Percentiles rank a stretch among this genome's conserved stretches.
phyloP scores from a whole-genome alignment of 2,329 filamentous ascomycete species.

The Apiospora sp. region DNA sequence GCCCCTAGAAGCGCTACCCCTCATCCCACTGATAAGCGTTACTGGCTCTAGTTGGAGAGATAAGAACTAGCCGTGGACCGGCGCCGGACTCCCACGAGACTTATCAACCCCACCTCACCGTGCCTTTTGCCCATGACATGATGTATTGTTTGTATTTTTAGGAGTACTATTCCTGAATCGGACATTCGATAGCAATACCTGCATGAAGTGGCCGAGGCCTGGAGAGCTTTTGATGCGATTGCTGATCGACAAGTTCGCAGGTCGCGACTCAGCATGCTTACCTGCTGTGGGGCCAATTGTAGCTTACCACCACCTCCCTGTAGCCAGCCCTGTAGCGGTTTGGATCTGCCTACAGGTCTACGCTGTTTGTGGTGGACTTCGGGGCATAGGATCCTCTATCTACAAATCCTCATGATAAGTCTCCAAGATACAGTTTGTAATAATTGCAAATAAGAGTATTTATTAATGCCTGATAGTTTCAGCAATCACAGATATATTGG shows the following conservation, averaged over 20 bases:
- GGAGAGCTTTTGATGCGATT: neutral
- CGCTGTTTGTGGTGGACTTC: neutral
- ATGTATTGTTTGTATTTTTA: neutral
- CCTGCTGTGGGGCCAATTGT: neutral
- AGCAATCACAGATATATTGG: neutral
- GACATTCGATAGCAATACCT: neutral
- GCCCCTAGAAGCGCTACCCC: neutral
- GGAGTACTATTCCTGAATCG: neutral
- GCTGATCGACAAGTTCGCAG: neutral
- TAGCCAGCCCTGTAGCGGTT: neutral
- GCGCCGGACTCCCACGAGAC: constrained; percentile 7
- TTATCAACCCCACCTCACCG: constrained; percentile 9
- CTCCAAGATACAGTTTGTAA: neutral
- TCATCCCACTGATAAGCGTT: constrained; percentile 7
- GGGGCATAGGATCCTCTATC: neutral
- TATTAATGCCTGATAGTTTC: neutral
- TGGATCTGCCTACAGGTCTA: neutral
- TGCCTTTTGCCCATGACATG: neutral
- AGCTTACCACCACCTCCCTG: neutral
- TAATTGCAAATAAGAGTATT: neutral
- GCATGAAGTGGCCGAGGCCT: neutral
- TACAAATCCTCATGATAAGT: neutral
- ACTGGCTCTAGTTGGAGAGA: constrained; percentile 6
- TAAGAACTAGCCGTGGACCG: constrained; percentile 16
- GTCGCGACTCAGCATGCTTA: neutral